A percentile compares a stretch with the other conserved stretches of the same genome.
phyloP scores from a whole-genome alignment of 306 rosid species.

The Ochetophila trinervis region DNA sequence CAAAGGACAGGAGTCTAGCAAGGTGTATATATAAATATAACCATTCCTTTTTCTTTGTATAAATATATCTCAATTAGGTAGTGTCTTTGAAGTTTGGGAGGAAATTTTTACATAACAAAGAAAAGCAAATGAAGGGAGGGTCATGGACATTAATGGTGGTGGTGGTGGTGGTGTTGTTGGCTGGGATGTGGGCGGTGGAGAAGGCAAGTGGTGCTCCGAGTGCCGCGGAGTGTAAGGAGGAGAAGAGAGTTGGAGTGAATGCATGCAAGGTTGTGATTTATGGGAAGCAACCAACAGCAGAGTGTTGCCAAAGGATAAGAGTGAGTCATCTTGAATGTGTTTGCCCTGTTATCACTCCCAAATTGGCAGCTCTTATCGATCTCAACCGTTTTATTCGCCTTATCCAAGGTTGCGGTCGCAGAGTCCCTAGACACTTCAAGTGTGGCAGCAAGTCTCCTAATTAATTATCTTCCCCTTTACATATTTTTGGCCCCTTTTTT shows the following conservation, averaged over 20 bases:
- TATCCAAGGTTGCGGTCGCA: conserved; percentile 27
- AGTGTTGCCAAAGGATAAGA: conserved; percentile 23
- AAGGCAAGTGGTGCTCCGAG: not conserved
- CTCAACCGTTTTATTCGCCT: conserved; percentile 19
- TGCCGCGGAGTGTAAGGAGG: conserved; percentile 18
- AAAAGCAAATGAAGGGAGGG: not conserved
- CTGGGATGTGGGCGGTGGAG: not conserved
- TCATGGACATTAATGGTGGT: not conserved
- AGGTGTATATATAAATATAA: no score
- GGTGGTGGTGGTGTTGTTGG: not conserved
- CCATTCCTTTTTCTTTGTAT: not conserved
- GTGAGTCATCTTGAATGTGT: conserved; percentile 21
- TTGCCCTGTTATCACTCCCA: conserved; percentile 18
- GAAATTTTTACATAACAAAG: no score
- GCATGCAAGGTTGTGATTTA: conserved; percentile 16
- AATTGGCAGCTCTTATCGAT: conserved; percentile 11
- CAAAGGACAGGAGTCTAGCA: not conserved
- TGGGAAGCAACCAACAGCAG: conserved; percentile 20
- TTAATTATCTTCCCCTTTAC: not conserved
- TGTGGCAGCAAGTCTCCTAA: conserved; percentile 20
- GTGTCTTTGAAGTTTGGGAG: not conserved
- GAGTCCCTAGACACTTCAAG: conserved; percentile 27
- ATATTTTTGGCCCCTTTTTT: not conserved
- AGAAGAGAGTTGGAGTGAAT: conserved; percentile 1
- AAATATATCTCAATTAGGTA: not conserved